Evolutionary conservation across 2,329 filamentous ascomycete species (phyloP).

Genomic region (Mollisiaceae sp.): DNA sequence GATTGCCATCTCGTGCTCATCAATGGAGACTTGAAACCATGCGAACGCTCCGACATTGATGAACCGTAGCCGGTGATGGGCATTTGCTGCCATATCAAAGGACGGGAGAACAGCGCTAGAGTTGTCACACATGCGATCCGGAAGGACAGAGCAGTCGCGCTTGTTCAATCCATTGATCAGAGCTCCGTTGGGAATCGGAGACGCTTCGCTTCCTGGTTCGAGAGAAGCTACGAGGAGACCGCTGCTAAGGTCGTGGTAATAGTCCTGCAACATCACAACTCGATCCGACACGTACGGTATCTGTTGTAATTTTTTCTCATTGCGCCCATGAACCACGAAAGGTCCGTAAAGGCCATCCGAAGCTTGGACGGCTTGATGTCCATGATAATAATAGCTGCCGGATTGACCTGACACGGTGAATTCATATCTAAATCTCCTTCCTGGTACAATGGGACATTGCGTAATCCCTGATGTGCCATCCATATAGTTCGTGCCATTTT

Average conservation of each 20-base stretch:
- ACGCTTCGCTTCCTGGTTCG: conserved; percentile 49
- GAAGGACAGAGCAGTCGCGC: conserved; percentile 46
- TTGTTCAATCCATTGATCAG: conserved; percentile 52
- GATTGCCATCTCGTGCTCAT: conserved; percentile 67
- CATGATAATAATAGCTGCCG: conserved; percentile 66
- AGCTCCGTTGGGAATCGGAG: conserved; percentile 52
- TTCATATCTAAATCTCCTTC: conserved; percentile 66
- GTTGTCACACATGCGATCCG: conserved; percentile 49
- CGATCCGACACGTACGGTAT: conserved; percentile 62
- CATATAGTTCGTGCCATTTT: conserved; percentile 77
- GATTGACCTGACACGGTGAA: conserved; percentile 63
- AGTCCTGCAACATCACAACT: conserved; percentile 72
- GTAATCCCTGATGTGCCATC: conserved; percentile 69
- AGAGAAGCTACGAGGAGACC: conserved; percentile 46
- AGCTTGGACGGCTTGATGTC: conserved; percentile 67
- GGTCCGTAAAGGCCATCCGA: conserved; percentile 73
- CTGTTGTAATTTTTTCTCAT: conserved; percentile 56
- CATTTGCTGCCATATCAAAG: conserved; percentile 56
- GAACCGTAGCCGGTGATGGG: conserved; percentile 68
- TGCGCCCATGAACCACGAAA: conserved; percentile 66
- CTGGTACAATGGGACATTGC: conserved; percentile 69
- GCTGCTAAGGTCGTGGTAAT: conserved; percentile 67
- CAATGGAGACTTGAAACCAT: conserved; percentile 73
- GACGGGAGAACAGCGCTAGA: conserved; percentile 46
- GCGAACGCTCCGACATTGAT: conserved; percentile 75